Evolutionary conservation across 2,329 filamentous ascomycete genomes (phyloP), one percentile per base, ranked within the genome.

Genomic region (Cladorrhinum sp.): DNA sequence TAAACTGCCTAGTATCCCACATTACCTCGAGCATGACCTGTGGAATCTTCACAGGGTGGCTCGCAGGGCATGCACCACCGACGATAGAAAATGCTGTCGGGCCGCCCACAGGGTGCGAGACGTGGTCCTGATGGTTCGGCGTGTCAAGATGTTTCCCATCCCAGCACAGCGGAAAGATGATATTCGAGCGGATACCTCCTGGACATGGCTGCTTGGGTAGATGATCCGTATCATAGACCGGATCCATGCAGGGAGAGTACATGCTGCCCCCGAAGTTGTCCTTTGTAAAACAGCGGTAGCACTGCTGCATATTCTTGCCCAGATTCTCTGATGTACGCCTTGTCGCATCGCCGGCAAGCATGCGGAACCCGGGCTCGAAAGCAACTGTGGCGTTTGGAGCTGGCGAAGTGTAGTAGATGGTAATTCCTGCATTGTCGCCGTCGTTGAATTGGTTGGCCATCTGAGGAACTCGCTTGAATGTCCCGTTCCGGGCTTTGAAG

Each of bases 151-250:
- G 78, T 60, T 74, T 73, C 12, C 77, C 76, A 54, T 79, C 76
- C 76, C 77, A 79, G 69, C 77, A 82, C 78, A 75, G 76, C 1
- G 77, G 77, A 64, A 79, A 79, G 6, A 73, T 73, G 30, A 78
- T 71, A 21, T 76, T 79, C 2, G 74, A 74, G 61, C 76, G 73
- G 52, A 79, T 78, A 1, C 76, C 76, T n/a, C 73, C 74, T 24
- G 73, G 70, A 59, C 76, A 79, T 16, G 73, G 69, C 42, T 68
- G 71, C 14, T 66, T 68, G 1, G 75, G 75, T 46, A 73, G 71
- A 65, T 79, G 75, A 24, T 76, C 76, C 10, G 73, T 65, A 12
- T 65, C 63, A 6, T 26, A 59, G 10, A 36, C 28, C 21, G 63
- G 61, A 51, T 65, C 63, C 61, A 58, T 59, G 46, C 63, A 65